phyloP scores from a whole-genome alignment of 495 filamentous ascomycete species.

The Neurospora hispaniola region DNA sequence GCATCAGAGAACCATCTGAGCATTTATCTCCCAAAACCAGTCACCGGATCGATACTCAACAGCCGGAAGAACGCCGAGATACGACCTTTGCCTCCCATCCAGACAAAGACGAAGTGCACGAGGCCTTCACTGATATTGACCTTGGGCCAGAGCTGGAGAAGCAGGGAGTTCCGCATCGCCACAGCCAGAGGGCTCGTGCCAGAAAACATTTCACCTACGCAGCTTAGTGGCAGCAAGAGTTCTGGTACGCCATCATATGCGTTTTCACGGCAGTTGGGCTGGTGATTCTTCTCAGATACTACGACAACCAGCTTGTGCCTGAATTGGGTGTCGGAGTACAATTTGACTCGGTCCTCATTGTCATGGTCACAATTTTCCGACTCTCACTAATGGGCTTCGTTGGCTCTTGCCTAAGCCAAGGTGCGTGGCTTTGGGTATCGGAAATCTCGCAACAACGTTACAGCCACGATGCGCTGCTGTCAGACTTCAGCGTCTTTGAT shows the following conservation, averaged over 20 bases:
- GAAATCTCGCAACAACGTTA: slow-evolving; percentile 18
- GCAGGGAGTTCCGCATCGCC: not conserved
- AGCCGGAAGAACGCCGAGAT: not conserved
- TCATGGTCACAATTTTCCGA: slow-evolving; percentile 24
- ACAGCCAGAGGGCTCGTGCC: not conserved
- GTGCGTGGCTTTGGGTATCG: slow-evolving; percentile 29
- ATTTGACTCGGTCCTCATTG: slow-evolving; percentile 23
- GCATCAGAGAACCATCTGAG: not conserved
- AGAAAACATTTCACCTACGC: slow-evolving; percentile 5
- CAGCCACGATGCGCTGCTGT: slow-evolving; percentile 14
- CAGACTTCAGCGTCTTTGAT: slow-evolving; percentile 29
- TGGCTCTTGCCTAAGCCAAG: slow-evolving; percentile 25
- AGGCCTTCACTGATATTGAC: not conserved
- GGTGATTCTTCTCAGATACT: slow-evolving; percentile 14
- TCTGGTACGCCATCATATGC: slow-evolving; percentile 21
- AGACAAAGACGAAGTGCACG: not conserved
- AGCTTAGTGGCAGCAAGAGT: slow-evolving; percentile 27
- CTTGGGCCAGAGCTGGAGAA: not conserved
- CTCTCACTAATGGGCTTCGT: slow-evolving; percentile 24
- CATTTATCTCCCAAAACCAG: not conserved
- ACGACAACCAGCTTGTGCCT: slow-evolving; percentile 21
- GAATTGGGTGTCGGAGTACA: slow-evolving; percentile 16
- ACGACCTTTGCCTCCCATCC: not conserved
- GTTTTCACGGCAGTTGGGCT: slow-evolving; percentile 14
- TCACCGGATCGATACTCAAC: not conserved